Percentiles rank a stretch among this genome's conserved stretches.
phyloP scores from a whole-genome alignment of 768 basidiomycete genomes.

The Gyrodon lividus region DNA sequence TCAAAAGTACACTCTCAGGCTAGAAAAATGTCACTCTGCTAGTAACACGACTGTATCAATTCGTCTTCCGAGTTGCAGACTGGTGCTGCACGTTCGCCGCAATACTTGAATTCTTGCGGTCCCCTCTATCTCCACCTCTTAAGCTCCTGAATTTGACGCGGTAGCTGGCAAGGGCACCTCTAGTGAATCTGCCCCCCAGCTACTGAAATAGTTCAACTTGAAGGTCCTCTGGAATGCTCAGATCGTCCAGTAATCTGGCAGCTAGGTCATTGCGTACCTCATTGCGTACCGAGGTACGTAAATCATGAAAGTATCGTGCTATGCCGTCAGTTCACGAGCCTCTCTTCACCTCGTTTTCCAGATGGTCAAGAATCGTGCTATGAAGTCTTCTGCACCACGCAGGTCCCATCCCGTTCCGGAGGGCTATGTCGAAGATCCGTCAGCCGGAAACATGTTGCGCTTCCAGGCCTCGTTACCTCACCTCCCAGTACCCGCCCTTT shows the following conservation, averaged over 20 bases:
- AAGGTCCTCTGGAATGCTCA: constrained; percentile 14
- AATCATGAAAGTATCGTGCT: neutral
- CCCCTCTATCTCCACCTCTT: constrained; percentile 19
- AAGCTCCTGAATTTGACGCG: constrained; percentile 1
- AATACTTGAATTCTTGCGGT: neutral
- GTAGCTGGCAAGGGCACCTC: constrained; percentile 4
- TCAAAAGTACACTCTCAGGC: neutral
- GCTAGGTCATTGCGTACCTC: constrained; percentile 14
- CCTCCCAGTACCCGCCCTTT: constrained; percentile 82
- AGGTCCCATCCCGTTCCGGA: constrained; percentile 36
- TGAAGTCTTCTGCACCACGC: constrained; percentile 31
- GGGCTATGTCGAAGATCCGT: constrained; percentile 53
- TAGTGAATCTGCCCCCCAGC: neutral
- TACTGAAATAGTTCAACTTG: neutral
- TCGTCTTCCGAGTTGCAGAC: neutral
- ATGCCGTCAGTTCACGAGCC: neutral
- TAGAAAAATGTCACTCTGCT: neutral
- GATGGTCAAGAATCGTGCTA: constrained; percentile 31
- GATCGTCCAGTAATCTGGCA: constrained; percentile 15
- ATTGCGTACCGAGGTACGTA: constrained; percentile 15
- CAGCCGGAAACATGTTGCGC: constrained; percentile 67
- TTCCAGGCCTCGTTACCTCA: constrained; percentile 70
- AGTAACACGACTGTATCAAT: neutral
- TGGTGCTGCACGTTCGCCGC: neutral
- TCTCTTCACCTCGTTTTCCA: constrained; percentile 12